These are phyloP conservation scores for Metschnikowia sp. DNA, from an alignment of 805 yeast genomes.

Conservation along the genomic window DNA sequence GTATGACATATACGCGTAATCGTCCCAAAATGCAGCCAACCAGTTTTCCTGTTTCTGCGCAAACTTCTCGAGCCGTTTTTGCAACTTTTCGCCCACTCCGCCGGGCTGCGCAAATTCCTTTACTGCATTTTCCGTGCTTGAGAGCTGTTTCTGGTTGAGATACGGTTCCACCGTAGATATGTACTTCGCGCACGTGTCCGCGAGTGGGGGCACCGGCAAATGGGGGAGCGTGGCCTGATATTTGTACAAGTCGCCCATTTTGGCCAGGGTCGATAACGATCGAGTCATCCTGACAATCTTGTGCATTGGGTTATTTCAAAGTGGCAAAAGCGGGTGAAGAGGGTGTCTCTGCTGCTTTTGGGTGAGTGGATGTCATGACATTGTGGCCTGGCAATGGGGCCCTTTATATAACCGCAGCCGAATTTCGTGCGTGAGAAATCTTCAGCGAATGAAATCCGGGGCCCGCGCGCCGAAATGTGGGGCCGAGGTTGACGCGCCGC, in stretches of 20 bases:
- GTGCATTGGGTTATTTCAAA: conserved; percentile 10
- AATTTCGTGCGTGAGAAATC: background rate
- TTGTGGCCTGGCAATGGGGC: no score
- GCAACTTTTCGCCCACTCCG: conserved; percentile 67
- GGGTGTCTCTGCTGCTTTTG: background rate
- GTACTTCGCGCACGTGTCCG: conserved; percentile 66
- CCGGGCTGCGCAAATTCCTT: conserved; percentile 60
- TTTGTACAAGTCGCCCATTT: conserved; percentile 66
- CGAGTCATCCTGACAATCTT: conserved; percentile 18
- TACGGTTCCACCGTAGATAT: conserved; percentile 72
- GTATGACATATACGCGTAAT: conserved; percentile 84
- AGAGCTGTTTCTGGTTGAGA: conserved; percentile 48
- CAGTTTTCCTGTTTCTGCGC: conserved; percentile 73
- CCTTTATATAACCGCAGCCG: no score
- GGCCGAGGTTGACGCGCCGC: background rate
- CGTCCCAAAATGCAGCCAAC: conserved; percentile 92
- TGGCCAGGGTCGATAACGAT: conserved; percentile 23
- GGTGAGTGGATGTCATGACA: background rate
- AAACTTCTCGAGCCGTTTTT: conserved; percentile 56
- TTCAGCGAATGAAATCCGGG: background rate
- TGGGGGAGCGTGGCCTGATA: conserved; percentile 73
- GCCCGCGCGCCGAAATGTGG: background rate
- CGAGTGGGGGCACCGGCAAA: conserved; percentile 82
- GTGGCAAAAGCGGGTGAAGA: no score
- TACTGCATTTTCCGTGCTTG: conserved; percentile 51